Evolutionary conservation across 2,329 filamentous ascomycete species (phyloP).

Genomic region (Ceratocystis smalleyi): DNA sequence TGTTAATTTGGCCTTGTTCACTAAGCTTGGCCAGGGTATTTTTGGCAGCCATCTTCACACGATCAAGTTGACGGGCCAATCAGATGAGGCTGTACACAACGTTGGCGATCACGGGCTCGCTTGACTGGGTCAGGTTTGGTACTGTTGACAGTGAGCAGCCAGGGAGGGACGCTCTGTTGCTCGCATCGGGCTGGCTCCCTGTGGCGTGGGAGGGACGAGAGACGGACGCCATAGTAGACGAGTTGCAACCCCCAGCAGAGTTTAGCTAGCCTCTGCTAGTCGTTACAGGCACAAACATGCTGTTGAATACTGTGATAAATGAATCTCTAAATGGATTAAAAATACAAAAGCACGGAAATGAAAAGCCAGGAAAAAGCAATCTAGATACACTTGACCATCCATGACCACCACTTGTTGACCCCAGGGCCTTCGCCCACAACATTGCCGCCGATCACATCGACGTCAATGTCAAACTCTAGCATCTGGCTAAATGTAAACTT

Average conservation of each 20-base stretch:
- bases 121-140: neutral
- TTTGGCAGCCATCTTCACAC: neutral
- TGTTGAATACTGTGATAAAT: neutral
- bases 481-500: constrained; percentile 69
- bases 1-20: neutral
- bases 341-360: neutral
- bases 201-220: no score
- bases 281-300: neutral
- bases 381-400: constrained; percentile 59
- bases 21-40: neutral
- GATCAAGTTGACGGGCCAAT: neutral
- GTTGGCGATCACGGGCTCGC: neutral
- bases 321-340: neutral
- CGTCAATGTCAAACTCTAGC: constrained; percentile 64
- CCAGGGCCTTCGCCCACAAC: constrained; percentile 50
- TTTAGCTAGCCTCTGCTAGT: no score
- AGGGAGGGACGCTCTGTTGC: no score
- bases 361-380: neutral
- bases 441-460: constrained; percentile 65
- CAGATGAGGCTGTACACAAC: neutral
- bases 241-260: no score
- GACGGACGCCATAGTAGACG: no score
- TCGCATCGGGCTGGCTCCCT: no score
- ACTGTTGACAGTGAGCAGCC: no score
- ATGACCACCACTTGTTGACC: constrained; percentile 74